Base-by-base conservation (phyloP, 768 basidiomycete species). In the Peribolospora kevripleyi region DNA sequence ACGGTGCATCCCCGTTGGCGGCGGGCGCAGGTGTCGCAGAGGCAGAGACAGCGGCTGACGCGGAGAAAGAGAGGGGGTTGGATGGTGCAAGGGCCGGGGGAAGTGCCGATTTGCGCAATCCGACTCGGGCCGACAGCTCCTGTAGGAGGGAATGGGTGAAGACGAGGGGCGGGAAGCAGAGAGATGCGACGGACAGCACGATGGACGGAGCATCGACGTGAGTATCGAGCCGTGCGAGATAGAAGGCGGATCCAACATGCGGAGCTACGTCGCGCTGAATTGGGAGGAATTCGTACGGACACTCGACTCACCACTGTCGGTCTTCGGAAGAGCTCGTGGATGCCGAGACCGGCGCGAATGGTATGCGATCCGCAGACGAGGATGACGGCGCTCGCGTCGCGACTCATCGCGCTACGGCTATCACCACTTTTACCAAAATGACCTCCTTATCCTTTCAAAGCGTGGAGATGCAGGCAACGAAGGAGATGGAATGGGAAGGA, bases 61-160 rank as follows among this genome's bases (percentile, higher is more conserved):
- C 10, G 45, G 9, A 14, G 40, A 8, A 25, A 38, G 37, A 39
- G 53, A 13, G 37, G 74, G 73, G 3, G 75, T 72, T 11, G 72
- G 64, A 0, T 67, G 59, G 70, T 71, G 60, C 68, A 55, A 53
- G 48, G 57, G 37, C 53, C 54, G 37, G 54, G 49, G 7, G 42
- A n/a, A 50, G 53, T 54, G 54, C 64, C 57, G 50, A 58, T 52
- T 61, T 74, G 50, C 79, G 76, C 56, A 86, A 66, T 49, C 85
- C 86, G 54, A 87, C 82, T 61, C 84, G 78, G 48, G 86, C 85
- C 56, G 71, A 69, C 41, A 87, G 69, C 70, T 83, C 81, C 86
- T 90, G 65, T 42, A 52, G 36, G 46, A 42, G 25, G 25, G 25
- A 9, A 47, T 54, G 54, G 46, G 11, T 11, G 48, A 43, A 52